Base-by-base conservation (phyloP, 805 yeast genomes). In the Barnettozyma populi region DNA sequence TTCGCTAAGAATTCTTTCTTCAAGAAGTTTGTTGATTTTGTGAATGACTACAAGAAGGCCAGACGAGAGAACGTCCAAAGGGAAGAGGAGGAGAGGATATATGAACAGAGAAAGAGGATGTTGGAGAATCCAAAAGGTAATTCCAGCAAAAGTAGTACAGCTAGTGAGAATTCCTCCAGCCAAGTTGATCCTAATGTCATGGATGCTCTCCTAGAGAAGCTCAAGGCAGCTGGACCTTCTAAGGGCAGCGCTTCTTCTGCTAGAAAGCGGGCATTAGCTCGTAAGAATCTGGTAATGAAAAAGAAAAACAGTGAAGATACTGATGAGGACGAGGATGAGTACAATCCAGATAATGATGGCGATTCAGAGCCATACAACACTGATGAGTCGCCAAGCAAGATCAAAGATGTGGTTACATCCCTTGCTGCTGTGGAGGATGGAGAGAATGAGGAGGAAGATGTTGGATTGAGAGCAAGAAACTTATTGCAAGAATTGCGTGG, bases 171-270 rank as follows among this genome's bases (percentile, higher is more conserved):
- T 1, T 16, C 6, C 3, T 23, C 34, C 16, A 50, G 45, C 5
- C 42, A 46, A 6, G 39, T 42, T 32, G 60, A 53, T 31, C 52
- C 54, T 2, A 59, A 71, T 7, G 80, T 88, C 38, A 87, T 94
- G 84, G 98, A 94, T 62, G 79, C 82, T 31, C 73, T 94, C 43
- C 71, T 94, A 46, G 95, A 90, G 61, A 88, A 84, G 60, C 75
- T 94, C 56, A 84, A 90, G 60, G 90, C 52, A 39, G 52, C 94
- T 0, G 95, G 92, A 1, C 86, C 94, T 10, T 68, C 81, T 5
- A 80, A 81, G 52, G 81, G 87, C 6, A 94, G 90, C 52, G 79
- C 94, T 1, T 71, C 87, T 2, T 78, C 89, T 4, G 95, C 96
- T 0, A 73, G 95, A 57, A 80, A 88, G 57, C 73, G 94, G 46